Evolutionary conservation across 768 basidiomycete species (phyloP), one percentile per base, ranked within the genome.

Genomic region (Dacryopinax spathularia): DNA sequence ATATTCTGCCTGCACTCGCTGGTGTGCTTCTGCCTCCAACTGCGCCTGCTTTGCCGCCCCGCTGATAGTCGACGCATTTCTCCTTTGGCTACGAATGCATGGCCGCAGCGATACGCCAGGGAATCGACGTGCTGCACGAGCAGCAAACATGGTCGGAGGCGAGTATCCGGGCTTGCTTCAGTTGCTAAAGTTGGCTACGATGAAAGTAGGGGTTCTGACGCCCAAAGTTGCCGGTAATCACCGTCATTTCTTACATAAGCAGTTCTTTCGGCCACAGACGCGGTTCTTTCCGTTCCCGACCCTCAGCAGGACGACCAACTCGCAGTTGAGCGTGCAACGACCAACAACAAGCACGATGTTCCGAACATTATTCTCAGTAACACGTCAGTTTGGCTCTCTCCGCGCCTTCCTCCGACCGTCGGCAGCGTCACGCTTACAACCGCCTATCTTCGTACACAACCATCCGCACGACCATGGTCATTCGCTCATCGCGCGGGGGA

Each of bases 401-500:
- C 48, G 48, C 7, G 3, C 48, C 25, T 56, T 56, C 48, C 25
- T 56, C 13, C 48, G 48, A 9, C 48, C 48, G 15, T 56, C 48
- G 25, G 5, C 48, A 7, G 25, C 7, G 15, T 56, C 29, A 25
- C 48, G 48, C 20, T 29, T 56, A 22, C 48, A 56, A 56, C 48
- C 48, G 25, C 48, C 48, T 2, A 56, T 56, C 48, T 56, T 56
- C 48, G 25, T 36, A 34, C 22, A 34, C 36, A 33, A 43, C 36
- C 36, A 64, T 29, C 15, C 60, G 16, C 62, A 48, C 37, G 22
- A 60, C 20, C 37, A 34, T 22, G 33, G 34, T 16, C 64, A 31
- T n/a, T 18, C 62, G 33, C 33, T 34, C 33, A 18, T 65, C 29
- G 56, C 65, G 34, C 67, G 77, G 48, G 91, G 92, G 56, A 94